Evolutionary conservation across 2,329 filamentous ascomycete species (phyloP), one percentile per base, ranked within the genome.

Genomic region (Fusarium coicis): DNA sequence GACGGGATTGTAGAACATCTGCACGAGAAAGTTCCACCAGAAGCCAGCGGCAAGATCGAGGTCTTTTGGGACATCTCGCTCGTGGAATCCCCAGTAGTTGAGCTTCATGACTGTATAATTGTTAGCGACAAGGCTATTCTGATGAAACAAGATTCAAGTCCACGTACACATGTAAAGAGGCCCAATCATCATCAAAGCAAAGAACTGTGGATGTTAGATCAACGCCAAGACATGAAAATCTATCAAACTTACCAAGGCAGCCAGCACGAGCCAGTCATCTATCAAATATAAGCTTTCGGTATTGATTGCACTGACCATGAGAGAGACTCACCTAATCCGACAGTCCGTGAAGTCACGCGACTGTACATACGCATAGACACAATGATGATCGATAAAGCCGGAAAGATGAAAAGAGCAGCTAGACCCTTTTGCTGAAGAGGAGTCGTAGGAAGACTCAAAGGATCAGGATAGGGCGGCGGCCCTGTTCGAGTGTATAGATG

Each of bases 1-100:
- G 30, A 86, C 82, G 2, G 84, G 84, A 46, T 85, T 86, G 76
- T 86, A 86, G 5, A 83, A 76, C 44, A 85, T 75, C 30, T 85
- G 81, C 36, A 82, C 81, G 16, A 82, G 72, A 42, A 82, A 85
- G 74, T 82, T 82, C 79, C 79, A 83, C 74, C 79, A 75, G 40
- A 76, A 73, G 3, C 74, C 78, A 9, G 76, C 57, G 2, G 39
- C 60, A 15, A 76, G 61, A 14, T 76, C 52, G 15, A 70, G 67
- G 9, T 77, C 73, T 19, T 76, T 64, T 2, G 75, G 78, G 9
- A 78, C 66, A 16, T 78, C 59, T 61, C 67, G 5, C 63, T 66
- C 26, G 70, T 66, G 68, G 79, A 54, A 80, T 18, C 81, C 80
- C 43, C 76, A 78, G 47, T 82, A 83, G 58, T 79, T 79, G 28